Evolutionary conservation across 805 yeast species (phyloP), one percentile per base, ranked within the genome.

Genomic region (Saturnispora diversa): DNA sequence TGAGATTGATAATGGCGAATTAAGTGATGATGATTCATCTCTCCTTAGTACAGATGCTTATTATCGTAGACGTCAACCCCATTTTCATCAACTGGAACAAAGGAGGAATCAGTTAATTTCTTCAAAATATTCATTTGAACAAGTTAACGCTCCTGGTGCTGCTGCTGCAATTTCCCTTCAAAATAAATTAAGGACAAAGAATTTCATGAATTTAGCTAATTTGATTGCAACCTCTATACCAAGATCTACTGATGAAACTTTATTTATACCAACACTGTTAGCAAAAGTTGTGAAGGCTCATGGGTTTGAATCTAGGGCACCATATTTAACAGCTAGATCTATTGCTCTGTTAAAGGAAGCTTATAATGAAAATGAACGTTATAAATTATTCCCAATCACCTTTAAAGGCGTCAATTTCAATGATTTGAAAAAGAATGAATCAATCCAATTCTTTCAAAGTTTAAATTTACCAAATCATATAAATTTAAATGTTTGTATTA

Each of bases 231-330:
- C 81, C 45, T 74, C 90, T 0, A 71, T 80, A 8, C 92, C 90
- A 6, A 64, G 92, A 53, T 73, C 83, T 13, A 82, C 90, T 0
- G 88, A 80, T 50, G 92, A 83, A 54, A 81, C 86, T 0, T 60
- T 83, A 31, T 80, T 81, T 50, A 75, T 80, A 27, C 90, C 92
- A 0, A 76, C 84, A 6, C 58, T 83, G 37, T 61, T 83, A 44
- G 83, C 86, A 5, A 72, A 76, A 42, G 69, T 83, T 37, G 80
- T 85, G 44, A 77, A 77, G 50, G 73, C 70, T 2, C 82, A 77
- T 57, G 90, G 92, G 0, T 79, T 78, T 55, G 72, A 75, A 37
- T 78, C 86, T 1, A 76, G 74, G 46, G 79, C 84, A 1, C 78
- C 86, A n/a, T 65, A 76, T 11, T 62, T 77, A 42, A 76, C 90